These are phyloP conservation scores for Candida nanaspora DNA, from an alignment of 805 yeast species.

Conservation along the genomic window DNA sequence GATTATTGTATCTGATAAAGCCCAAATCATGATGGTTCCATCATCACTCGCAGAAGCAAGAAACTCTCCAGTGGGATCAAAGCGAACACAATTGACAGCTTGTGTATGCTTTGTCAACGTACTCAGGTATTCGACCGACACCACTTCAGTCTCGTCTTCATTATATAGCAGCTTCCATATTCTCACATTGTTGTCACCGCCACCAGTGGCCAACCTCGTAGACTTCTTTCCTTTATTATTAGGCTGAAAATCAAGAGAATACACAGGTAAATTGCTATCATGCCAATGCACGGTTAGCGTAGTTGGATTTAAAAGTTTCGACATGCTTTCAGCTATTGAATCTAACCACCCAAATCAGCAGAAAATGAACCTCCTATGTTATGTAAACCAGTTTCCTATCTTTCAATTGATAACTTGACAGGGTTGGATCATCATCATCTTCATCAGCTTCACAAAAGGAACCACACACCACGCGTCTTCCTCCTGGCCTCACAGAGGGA, in stretches of 20 bases:
- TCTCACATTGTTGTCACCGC: conserved; percentile 90
- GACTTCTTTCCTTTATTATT: conserved; percentile 15
- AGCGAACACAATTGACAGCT: conserved; percentile 88
- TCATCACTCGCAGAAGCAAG: conserved; percentile 95
- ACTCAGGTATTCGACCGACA: conserved; percentile 62
- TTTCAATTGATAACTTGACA: too few species aligned
- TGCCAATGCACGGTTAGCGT: conserved; percentile 67
- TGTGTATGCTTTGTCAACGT: conserved; percentile 86
- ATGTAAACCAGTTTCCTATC: too few species aligned
- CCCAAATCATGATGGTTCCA: conserved; percentile 84
- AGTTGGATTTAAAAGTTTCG: conserved; percentile 23
- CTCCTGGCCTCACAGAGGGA: too few species aligned
- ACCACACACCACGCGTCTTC: too few species aligned
- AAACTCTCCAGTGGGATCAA: conserved; percentile 58
- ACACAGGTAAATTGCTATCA: conserved; percentile 68
- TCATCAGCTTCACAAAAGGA: too few species aligned
- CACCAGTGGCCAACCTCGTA: conserved; percentile 73
- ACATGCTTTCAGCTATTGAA: too few species aligned
- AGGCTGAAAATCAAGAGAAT: conserved; percentile 60
- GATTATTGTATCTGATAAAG: conserved; percentile 41
- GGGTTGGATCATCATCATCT: too few species aligned
- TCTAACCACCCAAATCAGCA: too few species aligned
- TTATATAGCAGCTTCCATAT: conserved; percentile 24
- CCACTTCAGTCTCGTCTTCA: conserved; percentile 15
- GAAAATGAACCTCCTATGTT: too few species aligned